Percentiles rank a stretch among this genome's conserved stretches.
These are phyloP conservation scores for Trichoderma pleuroti DNA, from an alignment of 2,329 filamentous ascomycete species.

Conservation along the genomic window DNA sequence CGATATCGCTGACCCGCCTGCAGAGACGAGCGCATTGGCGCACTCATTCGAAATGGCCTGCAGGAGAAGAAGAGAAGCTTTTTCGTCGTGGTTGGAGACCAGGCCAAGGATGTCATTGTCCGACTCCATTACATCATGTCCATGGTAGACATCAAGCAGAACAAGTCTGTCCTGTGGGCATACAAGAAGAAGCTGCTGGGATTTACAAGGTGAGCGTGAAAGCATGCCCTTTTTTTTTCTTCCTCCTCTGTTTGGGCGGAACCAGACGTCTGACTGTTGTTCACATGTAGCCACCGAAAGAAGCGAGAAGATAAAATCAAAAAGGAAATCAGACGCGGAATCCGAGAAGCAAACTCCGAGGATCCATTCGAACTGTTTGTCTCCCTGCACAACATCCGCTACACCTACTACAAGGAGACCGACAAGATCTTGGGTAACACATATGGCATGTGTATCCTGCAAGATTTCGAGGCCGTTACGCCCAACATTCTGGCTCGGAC, in stretches of 20 bases:
- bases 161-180: slow-evolving; percentile 93
- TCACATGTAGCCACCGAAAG: slow-evolving; percentile 66
- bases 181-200: slow-evolving; percentile 97
- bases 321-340: slow-evolving; percentile 93
- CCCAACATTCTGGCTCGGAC: slow-evolving; percentile 94
- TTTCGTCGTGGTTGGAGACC: slow-evolving; percentile 90
- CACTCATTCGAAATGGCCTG: slow-evolving; percentile 85
- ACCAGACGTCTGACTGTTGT: not conserved
- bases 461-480: slow-evolving; percentile 96
- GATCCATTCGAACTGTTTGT: slow-evolving; percentile 98
- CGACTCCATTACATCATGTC: slow-evolving; percentile 90
- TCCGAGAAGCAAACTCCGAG: slow-evolving; percentile 85
- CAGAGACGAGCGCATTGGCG: slow-evolving; percentile 84
- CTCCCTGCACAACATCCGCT: slow-evolving; percentile 93
- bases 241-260: not conserved
- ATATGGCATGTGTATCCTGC: slow-evolving; percentile 96
- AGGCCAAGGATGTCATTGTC: slow-evolving; percentile 94
- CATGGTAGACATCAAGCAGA: slow-evolving; percentile 80
- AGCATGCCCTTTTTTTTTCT: not conserved
- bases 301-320: slow-evolving; percentile 99
- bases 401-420: slow-evolving; percentile 99
- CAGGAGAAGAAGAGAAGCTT: slow-evolving; percentile 98
- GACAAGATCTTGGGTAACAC: slow-evolving; percentile 98
- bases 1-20: not conserved
- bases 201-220: slow-evolving; percentile 65